Evolutionary conservation across 2,329 filamentous ascomycete species (phyloP), one percentile per base, ranked within the genome.

Genomic region (Paramyrothecium roridum): DNA sequence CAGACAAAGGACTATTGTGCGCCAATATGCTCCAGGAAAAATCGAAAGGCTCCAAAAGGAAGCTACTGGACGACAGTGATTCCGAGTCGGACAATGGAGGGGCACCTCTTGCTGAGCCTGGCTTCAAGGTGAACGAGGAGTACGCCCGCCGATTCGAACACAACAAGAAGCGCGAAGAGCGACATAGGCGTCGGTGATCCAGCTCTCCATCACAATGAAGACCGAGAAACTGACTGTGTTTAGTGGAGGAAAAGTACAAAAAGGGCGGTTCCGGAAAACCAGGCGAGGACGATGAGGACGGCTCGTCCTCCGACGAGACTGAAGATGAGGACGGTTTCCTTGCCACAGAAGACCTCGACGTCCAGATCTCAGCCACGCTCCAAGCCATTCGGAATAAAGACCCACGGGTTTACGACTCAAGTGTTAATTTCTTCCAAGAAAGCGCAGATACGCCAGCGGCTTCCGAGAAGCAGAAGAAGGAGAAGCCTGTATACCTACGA

Each of bases 131-230:
- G 73, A 98, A 99, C 73, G 80, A 92, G 70, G 91, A 96, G 52
- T 99, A 88, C 71, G 95, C 95, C 47, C 85, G 84, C 63, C 83
- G 91, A 45, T 98, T 96, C 65, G 95, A 99, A 72, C 83, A 98
- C 76, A 99, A 99, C 76, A 97, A 98, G 78, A 96, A 96, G 77
- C 85, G 93, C 56, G 93, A 96, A 69, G 95, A 99, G 70, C 77
- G 86, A 60, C 87, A 92, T 17, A 81, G 83, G 67, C 72, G 87
- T 89, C 67, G 65, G 84, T 73, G 20, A 26, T 59, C 51, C 26
- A 21, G 2, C 2, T 2, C 22, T 6, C 6, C 8, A 17, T 40
- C 17, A 40, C 49, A 40, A 19, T 43, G 7, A n/a, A 8, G 61
- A 48, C 17, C 23, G 17, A n/a, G 12, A 16, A 20, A 30, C 45